Evolutionary conservation across 768 basidiomycete species (phyloP).

Genomic region (Suillus tomentosus): DNA sequence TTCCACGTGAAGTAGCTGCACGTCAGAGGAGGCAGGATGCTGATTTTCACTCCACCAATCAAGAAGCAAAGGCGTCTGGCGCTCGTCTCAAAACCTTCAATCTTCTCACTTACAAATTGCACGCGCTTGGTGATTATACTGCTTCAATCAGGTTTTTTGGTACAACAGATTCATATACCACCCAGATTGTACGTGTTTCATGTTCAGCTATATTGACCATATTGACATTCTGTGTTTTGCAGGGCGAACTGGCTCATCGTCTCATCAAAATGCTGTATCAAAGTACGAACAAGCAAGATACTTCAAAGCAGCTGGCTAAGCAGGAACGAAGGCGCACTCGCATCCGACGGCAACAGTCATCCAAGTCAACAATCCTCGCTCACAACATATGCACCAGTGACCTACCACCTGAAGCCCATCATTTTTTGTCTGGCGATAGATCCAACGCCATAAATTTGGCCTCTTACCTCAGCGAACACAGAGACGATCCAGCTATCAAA

Average conservation of each 20-base stretch:
- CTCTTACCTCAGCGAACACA: background rate
- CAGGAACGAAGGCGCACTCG: too few species aligned
- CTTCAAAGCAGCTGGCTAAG: too few species aligned
- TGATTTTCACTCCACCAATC: background rate
- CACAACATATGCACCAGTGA: background rate
- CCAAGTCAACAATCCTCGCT: background rate
- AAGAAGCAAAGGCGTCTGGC: background rate
- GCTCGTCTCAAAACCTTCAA: conserved; percentile 27
- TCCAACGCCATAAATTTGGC: conserved; percentile 9
- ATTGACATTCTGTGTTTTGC: background rate
- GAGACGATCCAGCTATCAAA: conserved; percentile 19
- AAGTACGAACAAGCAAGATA: too few species aligned
- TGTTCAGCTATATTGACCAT: background rate
- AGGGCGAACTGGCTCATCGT: conserved; percentile 39
- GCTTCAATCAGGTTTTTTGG: conserved; percentile 30
- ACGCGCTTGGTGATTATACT: conserved; percentile 37
- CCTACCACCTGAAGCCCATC: conserved; percentile 3
- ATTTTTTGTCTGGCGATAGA: background rate
- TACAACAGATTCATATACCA: conserved; percentile 38
- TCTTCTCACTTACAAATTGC: conserved; percentile 37
- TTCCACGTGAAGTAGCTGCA: conserved; percentile 8
- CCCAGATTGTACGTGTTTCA: conserved; percentile 30
- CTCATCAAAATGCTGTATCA: conserved; percentile 26
- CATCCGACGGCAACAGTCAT: too few species aligned
- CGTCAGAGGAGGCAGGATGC: conserved; percentile 14